Percentiles rank a stretch among this genome's conserved stretches.
These are phyloP conservation scores for Fusarium nisikadoi DNA, from an alignment of 2,329 filamentous ascomycete species.

Conservation along the genomic window DNA sequence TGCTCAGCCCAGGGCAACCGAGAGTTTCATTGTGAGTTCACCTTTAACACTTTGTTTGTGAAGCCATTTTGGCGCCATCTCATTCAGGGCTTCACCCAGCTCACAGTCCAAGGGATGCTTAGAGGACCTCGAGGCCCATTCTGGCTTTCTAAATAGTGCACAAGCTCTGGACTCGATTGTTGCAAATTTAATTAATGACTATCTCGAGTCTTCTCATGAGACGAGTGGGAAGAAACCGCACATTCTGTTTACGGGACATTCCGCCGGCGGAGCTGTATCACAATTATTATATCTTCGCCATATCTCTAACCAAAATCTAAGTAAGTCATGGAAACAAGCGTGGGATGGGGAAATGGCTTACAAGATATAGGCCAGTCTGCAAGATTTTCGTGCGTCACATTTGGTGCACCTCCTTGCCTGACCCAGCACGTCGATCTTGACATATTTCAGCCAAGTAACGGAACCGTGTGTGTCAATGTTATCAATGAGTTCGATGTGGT, in stretches of 20 bases:
- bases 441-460: neutral
- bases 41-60: neutral
- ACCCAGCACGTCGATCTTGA: conserved; percentile 14
- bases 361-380: neutral
- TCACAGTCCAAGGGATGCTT: conserved; percentile 1
- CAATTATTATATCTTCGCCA: conserved; percentile 31
- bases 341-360: neutral
- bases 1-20: conserved; percentile 1
- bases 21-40: conserved; percentile 32
- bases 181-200: conserved; percentile 1
- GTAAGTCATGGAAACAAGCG: conserved; percentile 2
- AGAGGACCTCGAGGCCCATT: conserved; percentile 26
- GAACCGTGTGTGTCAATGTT: conserved; percentile 36
- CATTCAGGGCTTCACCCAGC: neutral
- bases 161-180: conserved; percentile 23
- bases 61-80: neutral
- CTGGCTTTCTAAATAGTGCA: conserved; percentile 33
- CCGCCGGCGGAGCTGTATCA: conserved; percentile 41
- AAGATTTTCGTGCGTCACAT: conserved; percentile 37
- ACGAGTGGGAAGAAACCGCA: conserved; percentile 4
- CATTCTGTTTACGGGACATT: conserved; percentile 40
- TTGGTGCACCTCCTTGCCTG: conserved; percentile 38
- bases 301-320: conserved; percentile 4
- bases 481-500: conserved; percentile 42
- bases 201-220: neutral